Evolutionary conservation across 495 filamentous ascomycete species (phyloP).

Genomic region (Xanthoparmelia taractica): DNA sequence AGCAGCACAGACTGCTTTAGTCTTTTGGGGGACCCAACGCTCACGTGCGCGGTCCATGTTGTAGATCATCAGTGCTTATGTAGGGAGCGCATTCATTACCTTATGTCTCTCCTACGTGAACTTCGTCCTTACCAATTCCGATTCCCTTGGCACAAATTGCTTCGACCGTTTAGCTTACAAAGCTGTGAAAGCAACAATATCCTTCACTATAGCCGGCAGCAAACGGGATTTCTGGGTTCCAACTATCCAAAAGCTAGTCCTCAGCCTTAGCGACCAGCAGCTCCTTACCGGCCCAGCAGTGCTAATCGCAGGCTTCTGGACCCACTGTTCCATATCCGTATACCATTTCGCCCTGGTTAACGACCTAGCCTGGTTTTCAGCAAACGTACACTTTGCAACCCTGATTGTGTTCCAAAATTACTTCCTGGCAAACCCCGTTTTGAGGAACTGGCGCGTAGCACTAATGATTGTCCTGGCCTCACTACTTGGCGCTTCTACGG

Average conservation of each 20-base stretch:
- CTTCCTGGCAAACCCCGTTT: background rate
- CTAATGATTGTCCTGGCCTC: slow-evolving; percentile 12
- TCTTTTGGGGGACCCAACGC: background rate
- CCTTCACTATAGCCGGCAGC: background rate
- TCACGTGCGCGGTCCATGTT: background rate
- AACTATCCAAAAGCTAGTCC: slow-evolving; percentile 19
- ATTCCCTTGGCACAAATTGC: background rate
- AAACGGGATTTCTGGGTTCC: slow-evolving; percentile 9
- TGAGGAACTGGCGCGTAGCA: slow-evolving; percentile 11
- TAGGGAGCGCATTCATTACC: slow-evolving; percentile 16
- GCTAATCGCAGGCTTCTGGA: slow-evolving; percentile 27
- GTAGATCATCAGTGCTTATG: slow-evolving; percentile 20
- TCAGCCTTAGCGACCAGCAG: slow-evolving; percentile 40
- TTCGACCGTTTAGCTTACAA: slow-evolving; percentile 12
- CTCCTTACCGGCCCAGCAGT: slow-evolving; percentile 38
- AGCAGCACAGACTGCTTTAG: background rate
- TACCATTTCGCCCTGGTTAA: slow-evolving; percentile 34
- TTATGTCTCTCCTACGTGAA: slow-evolving; percentile 4
- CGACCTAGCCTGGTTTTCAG: slow-evolving; percentile 32
- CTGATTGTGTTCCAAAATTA: slow-evolving; percentile 18
- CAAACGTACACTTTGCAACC: slow-evolving; percentile 27
- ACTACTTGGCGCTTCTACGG: slow-evolving; percentile 5
- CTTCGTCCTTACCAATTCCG: slow-evolving; percentile 8
- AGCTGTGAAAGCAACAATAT: background rate
- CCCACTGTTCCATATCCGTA: slow-evolving; percentile 32